phyloP scores from a whole-genome alignment of 73 alveolate species.

The Tetrahymena malaccensis region DNA sequence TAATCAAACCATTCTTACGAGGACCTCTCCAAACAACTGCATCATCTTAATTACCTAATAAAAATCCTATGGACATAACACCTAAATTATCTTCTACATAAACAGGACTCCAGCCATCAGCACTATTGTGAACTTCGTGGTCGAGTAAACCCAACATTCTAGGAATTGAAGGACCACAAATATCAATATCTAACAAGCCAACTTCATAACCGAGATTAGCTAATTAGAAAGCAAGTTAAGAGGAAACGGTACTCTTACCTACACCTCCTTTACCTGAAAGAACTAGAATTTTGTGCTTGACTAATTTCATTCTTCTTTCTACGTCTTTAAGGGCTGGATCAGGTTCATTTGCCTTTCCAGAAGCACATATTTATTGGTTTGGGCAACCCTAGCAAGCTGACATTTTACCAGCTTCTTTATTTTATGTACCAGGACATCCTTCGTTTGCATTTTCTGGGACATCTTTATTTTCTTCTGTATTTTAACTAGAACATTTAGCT shows the following conservation, averaged over 20 bases:
- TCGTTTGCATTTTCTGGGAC: slow-evolving; percentile 60
- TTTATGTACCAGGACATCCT: slow-evolving; percentile 62
- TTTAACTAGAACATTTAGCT: not conserved
- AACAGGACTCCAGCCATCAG: slow-evolving; percentile 98
- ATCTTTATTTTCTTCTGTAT: not conserved
- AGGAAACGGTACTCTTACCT: slow-evolving; percentile 97
- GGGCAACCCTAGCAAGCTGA: slow-evolving; percentile 95
- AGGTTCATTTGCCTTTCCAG: slow-evolving; percentile 37
- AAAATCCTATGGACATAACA: slow-evolving; percentile 98
- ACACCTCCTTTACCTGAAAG: slow-evolving; percentile 99
- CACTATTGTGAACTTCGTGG: slow-evolving; percentile 85
- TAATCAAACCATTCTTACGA: slow-evolving; percentile 86
- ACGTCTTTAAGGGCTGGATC: slow-evolving; percentile 72
- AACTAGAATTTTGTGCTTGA: slow-evolving; percentile 82
- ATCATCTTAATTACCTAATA: slow-evolving; percentile 62
- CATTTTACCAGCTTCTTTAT: slow-evolving; percentile 73
- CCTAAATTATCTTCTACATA: slow-evolving; percentile 96
- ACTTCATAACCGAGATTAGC: slow-evolving; percentile 64
- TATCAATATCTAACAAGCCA: slow-evolving; percentile 96
- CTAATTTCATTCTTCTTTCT: slow-evolving; percentile 58
- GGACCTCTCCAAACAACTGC: slow-evolving; percentile 93
- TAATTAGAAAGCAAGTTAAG: slow-evolving; percentile 89
- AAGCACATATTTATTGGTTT: slow-evolving; percentile 56
- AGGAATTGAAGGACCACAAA: slow-evolving; percentile 98
- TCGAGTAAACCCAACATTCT: slow-evolving; percentile 92